Evolutionary conservation across 257 asterid genomes (phyloP).

Genomic region (Rehmannia glutinosa): DNA sequence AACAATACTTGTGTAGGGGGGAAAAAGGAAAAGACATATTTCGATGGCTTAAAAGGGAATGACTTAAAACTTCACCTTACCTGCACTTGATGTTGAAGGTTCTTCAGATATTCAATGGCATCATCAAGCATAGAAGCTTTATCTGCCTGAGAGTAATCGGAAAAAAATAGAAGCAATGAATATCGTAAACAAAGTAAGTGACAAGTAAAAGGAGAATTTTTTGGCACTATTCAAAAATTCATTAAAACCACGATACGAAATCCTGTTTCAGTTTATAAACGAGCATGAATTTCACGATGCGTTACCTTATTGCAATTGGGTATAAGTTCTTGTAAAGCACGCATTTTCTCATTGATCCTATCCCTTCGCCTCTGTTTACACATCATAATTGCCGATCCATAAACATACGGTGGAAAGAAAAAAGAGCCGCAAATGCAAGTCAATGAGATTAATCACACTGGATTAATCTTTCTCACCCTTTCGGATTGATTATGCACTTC

Average conservation of each 20-base stretch:
- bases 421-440: background rate
- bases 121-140: conserved; percentile 97
- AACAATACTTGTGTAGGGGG: too few species aligned
- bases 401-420: conserved; percentile 22
- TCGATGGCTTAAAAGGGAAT: too few species aligned
- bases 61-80: too few species aligned
- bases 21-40: too few species aligned
- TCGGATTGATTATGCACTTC: conserved; percentile 90
- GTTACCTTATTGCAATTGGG: conserved; percentile 90
- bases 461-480: conserved; percentile 49
- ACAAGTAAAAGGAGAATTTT: background rate
- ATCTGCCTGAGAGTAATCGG: conserved; percentile 44
- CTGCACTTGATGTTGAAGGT: conserved; percentile 91
- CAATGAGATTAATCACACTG: too few species aligned
- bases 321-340: conserved; percentile 81
- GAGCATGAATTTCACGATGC: background rate
- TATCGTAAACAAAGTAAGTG: background rate
- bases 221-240: background rate
- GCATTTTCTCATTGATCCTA: conserved; percentile 89
- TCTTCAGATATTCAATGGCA: conserved; percentile 85
- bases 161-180: background rate
- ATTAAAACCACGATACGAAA: background rate
- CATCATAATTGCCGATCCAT: background rate
- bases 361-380: conserved; percentile 73
- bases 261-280: background rate